These are phyloP conservation scores for Lachnellula subtilissima DNA, from an alignment of 2,329 filamentous ascomycete genomes.

Conservation along the genomic window DNA sequence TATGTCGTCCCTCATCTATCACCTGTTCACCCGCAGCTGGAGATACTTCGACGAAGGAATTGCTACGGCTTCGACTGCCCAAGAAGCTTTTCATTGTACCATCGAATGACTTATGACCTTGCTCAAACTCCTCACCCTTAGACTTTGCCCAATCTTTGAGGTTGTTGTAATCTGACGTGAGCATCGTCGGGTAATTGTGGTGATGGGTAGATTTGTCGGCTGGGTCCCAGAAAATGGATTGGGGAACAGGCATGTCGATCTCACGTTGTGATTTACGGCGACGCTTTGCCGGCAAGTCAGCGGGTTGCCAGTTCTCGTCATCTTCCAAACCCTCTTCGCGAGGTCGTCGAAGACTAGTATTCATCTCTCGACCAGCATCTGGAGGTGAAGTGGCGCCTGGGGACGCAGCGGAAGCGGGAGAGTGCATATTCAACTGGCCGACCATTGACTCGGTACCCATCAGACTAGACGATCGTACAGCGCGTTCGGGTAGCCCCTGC, in stretches of 20 bases:
- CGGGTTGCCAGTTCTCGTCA: conserved; percentile 19
- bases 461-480: conserved; percentile 26
- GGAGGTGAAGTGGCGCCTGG: conserved; percentile 7
- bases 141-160: conserved; percentile 49
- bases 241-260: conserved; percentile 53
- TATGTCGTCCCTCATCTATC: conserved; percentile 20
- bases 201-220: conserved; percentile 54
- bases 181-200: conserved; percentile 60
- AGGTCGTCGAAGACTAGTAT: conserved; percentile 27
- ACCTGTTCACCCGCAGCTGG: conserved; percentile 26
- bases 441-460: conserved; percentile 32
- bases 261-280: conserved; percentile 49
- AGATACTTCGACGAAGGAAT: conserved; percentile 20
- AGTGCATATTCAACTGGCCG: conserved; percentile 30
- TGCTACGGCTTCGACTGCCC: conserved; percentile 20
- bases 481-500: conserved; percentile 8
- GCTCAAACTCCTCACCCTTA: conserved; percentile 49
- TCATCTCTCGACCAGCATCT: conserved; percentile 8
- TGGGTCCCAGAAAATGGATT: conserved; percentile 53
- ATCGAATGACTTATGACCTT: conserved; percentile 44
- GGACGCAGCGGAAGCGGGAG: conserved; percentile 23
- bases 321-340: conserved; percentile 26
- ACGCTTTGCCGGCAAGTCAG: conserved; percentile 40
- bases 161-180: conserved; percentile 51
- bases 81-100: conserved; percentile 27